Evolutionary conservation across 331 rosid genomes (phyloP), one percentile per base, ranked within the genome.

Genomic region (Stylosanthes scabra): DNA sequence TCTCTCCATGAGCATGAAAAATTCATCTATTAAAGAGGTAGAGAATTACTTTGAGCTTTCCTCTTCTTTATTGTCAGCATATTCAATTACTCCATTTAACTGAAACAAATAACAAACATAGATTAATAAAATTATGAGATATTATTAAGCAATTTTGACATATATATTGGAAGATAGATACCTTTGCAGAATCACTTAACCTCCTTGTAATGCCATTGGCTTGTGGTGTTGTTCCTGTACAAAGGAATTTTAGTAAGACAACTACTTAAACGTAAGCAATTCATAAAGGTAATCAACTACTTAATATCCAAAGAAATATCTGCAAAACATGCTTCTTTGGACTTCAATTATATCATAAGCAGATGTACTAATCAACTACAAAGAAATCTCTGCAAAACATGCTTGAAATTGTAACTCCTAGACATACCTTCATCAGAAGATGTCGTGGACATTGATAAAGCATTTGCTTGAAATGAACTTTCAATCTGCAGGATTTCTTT

Each of bases 401-500:
- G 76, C 29, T 14, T 7, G 25, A 57, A 72, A 59, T 31, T 54
- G 34, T 72, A 70, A 45, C 27, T 74, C 37, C 54, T 27, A 71
- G 62, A 40, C 57, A 59, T 80, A 84, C 88, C 89, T 84, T 82
- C 86, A 59, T 68, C 86, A 0, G 41, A 58, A 71, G 60, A 63
- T 54, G 74, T 62, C 63, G 9, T 34, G 15, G 81, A 76, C 57
- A 74, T 59, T 9, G 68, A 81, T 55, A 80, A 64, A 0, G 83
- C 82, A 46, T 79, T 85, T 2, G 81, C 81, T 71, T 85, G 72
- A 61, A 72, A 83, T 63, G 90, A 85, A 79, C 76, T 80, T 75
- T 86, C 84, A 68, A 83, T 86, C 81, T 88, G 93, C 78, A 72
- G 77, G 70, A 86, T 84, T 79, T 88, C 93, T 56, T 65, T 86